Conservation (phyloP, 2,329 filamentous ascomycete species). For the Diaporthe sp. region DNA sequence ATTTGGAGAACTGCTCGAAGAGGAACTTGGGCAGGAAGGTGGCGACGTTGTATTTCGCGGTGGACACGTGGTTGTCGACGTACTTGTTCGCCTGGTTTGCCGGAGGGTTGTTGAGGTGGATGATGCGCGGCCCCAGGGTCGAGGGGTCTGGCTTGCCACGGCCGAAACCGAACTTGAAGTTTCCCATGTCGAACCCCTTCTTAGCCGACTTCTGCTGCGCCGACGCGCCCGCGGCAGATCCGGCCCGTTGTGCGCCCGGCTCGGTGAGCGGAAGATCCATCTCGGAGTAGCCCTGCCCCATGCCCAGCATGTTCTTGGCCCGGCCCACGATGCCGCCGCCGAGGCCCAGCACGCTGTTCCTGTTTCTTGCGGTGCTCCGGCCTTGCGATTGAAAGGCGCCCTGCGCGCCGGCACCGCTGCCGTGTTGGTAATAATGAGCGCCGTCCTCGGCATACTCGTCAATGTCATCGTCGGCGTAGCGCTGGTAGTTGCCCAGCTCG, state of each 20-base stretch:
- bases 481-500: slow-evolving; percentile 86
- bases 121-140: slow-evolving; percentile 89
- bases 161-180: slow-evolving; percentile 94
- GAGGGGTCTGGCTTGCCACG: slow-evolving; percentile 87
- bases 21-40: slow-evolving; percentile 98
- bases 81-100: slow-evolving; percentile 92
- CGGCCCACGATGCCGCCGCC: slow-evolving; percentile 88
- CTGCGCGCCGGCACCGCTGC: slow-evolving; percentile 58
- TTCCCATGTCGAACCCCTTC: slow-evolving; percentile 69
- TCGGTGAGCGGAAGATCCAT: slow-evolving; percentile 98
- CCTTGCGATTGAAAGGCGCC: slow-evolving; percentile 61
- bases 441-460: slow-evolving; percentile 85
- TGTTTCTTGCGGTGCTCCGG: slow-evolving; percentile 72
- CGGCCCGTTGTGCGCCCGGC: slow-evolving; percentile 54
- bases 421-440: slow-evolving; percentile 85
- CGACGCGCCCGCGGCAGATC: slow-evolving; percentile 42
- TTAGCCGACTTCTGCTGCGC: slow-evolving; percentile 59
- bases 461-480: slow-evolving; percentile 83
- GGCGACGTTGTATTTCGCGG: slow-evolving; percentile 93
- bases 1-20: slow-evolving; percentile 98
- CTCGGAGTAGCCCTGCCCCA: slow-evolving; percentile 90
- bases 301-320: slow-evolving; percentile 90
- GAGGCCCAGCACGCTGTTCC: slow-evolving; percentile 89
- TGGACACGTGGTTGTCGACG: slow-evolving; percentile 96
- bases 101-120: slow-evolving; percentile 95